These are phyloP conservation scores for Dendrobium officinale DNA, from an alignment of 106 monocot species.

Conservation along the genomic window DNA sequence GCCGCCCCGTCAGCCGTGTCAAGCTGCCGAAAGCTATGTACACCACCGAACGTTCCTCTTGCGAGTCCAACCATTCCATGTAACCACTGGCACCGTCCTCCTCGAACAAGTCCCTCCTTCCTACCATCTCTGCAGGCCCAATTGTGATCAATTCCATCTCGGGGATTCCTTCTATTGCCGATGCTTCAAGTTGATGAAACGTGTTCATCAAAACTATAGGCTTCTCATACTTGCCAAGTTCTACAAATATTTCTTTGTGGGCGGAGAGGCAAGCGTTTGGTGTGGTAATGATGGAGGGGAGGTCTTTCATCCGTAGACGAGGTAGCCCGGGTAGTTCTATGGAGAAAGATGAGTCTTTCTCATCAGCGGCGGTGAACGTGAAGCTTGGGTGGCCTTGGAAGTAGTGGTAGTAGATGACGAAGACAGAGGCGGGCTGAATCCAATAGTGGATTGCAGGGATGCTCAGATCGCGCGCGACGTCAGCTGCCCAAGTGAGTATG, in stretches of 20 bases:
- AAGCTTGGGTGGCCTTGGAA: constrained; percentile 16
- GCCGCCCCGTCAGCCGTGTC: background rate
- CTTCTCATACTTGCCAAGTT: background rate
- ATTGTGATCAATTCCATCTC: background rate
- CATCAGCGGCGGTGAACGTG: background rate
- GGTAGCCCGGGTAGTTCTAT: constrained; percentile 3
- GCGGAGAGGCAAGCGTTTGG: constrained; percentile 12
- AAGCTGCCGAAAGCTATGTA: background rate
- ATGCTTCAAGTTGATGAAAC: background rate
- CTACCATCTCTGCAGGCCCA: background rate
- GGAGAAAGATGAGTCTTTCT: background rate
- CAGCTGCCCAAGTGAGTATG: constrained; percentile 19
- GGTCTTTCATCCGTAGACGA: constrained; percentile 1
- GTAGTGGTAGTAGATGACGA: constrained; percentile 51
- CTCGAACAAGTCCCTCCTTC: background rate
- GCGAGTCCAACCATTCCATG: background rate
- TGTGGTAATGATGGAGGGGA: background rate
- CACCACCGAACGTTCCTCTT: constrained; percentile 3
- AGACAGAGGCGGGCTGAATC: constrained; percentile 65
- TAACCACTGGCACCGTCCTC: background rate
- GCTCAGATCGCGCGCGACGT: background rate
- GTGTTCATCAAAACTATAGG: background rate
- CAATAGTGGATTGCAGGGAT: constrained; percentile 39
- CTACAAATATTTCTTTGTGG: background rate
- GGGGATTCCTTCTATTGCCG: background rate